A percentile compares a stretch with the other conserved stretches of the same genome.
Conservation (phyloP, 306 rosid genomes). For the Cucurbita ficifolia region DNA sequence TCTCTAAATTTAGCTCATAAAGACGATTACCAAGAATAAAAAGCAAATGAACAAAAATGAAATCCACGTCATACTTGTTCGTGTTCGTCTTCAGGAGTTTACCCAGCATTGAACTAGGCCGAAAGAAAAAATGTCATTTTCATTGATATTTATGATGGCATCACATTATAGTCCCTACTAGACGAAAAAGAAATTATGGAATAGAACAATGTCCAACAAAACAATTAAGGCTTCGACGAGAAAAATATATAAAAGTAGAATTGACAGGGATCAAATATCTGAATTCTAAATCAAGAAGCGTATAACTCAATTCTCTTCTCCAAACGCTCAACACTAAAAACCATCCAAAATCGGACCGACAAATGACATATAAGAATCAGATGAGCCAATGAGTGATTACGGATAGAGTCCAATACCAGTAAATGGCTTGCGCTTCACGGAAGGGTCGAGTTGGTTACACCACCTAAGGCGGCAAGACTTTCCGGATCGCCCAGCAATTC, state of each 20-base stretch:
- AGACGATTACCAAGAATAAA: background rate
- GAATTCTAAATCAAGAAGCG: background rate
- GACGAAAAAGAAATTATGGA: background rate
- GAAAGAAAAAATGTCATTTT: background rate
- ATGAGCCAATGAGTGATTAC: background rate
- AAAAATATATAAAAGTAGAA: background rate
- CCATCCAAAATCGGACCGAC: background rate
- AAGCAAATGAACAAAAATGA: background rate
- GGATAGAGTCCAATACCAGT: slow-evolving; percentile 29
- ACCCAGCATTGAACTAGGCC: background rate
- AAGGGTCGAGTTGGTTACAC: slow-evolving; percentile 95
- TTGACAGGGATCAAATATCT: background rate
- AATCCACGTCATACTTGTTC: background rate
- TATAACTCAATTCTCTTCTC: background rate
- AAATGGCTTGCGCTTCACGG: slow-evolving; percentile 85
- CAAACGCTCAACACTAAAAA: background rate
- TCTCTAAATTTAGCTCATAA: background rate
- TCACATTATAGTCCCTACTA: background rate
- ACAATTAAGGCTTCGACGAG: background rate
- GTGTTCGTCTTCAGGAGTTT: background rate
- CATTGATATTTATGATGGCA: background rate
- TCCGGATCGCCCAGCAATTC: slow-evolving; percentile 80
- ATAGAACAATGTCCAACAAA: background rate
- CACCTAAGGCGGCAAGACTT: slow-evolving; percentile 93
- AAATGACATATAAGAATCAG: background rate